Evolutionary conservation across 306 rosid genomes (phyloP).

Genomic region (Datisca glomerata): DNA sequence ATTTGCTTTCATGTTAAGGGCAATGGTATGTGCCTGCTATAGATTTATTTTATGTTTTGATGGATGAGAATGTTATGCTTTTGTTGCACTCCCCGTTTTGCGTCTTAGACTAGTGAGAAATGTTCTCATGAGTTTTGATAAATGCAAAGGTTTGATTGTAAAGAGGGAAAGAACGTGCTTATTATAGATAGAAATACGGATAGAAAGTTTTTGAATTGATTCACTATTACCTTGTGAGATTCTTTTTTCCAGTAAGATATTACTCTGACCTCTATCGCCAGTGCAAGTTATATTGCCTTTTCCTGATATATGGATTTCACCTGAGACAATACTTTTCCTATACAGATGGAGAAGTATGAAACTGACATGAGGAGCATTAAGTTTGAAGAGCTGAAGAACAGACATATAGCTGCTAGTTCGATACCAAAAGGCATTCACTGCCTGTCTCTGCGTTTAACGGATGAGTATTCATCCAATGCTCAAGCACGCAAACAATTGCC

Average conservation of each 20-base stretch:
- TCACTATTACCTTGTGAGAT: too few relatives aligned
- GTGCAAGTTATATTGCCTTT: too few relatives aligned
- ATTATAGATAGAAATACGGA: too few relatives aligned
- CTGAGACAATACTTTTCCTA: slow-evolving; percentile 4
- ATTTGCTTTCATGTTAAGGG: slow-evolving; percentile 71
- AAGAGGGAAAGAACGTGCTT: too few relatives aligned
- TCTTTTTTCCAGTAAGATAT: too few relatives aligned
- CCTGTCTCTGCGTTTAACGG: slow-evolving; percentile 90
- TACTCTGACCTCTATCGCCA: too few relatives aligned
- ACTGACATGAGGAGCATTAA: slow-evolving; percentile 69
- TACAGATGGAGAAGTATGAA: slow-evolving; percentile 94
- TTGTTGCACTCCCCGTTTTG: background rate
- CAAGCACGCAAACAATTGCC: slow-evolving; percentile 97
- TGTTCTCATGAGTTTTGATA: background rate
- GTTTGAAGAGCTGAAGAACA: slow-evolving; percentile 85
- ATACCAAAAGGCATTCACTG: slow-evolving; percentile 94
- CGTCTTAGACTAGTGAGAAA: too few relatives aligned
- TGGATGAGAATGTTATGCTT: slow-evolving; percentile 15
- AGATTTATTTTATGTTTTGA: too few relatives aligned
- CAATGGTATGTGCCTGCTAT: slow-evolving; percentile 96
- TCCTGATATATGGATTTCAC: background rate
- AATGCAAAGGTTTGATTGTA: too few relatives aligned
- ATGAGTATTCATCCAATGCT: slow-evolving; percentile 97
- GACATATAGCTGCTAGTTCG: slow-evolving; percentile 94
- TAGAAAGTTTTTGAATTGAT: too few relatives aligned